phyloP scores from a whole-genome alignment of 208 protist species.

The Lotmaria passim region DNA sequence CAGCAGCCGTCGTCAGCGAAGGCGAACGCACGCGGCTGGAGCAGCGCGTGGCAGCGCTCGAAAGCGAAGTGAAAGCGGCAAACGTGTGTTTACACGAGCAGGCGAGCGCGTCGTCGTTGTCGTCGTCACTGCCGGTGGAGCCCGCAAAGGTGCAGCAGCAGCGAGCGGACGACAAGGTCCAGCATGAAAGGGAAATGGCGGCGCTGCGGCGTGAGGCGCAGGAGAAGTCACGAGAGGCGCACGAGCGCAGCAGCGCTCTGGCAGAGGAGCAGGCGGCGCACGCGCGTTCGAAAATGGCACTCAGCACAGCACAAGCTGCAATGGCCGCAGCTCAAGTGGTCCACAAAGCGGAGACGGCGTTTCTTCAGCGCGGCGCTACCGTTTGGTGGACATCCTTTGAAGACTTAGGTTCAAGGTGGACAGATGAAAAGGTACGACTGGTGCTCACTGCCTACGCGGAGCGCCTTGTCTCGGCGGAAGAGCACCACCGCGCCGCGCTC shows the following conservation, averaged over 20 bases:
- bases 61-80: neutral
- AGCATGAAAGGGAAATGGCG: neutral
- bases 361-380: neutral
- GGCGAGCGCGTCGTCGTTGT: too few relatives aligned
- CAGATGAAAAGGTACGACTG: neutral
- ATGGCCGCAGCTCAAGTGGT: neutral
- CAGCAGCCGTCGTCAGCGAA: neutral
- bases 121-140: constrained; percentile 3
- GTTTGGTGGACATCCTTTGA: constrained; percentile 3
- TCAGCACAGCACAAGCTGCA: neutral
- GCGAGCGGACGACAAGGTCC: neutral
- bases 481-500: neutral
- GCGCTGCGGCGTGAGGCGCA: neutral
- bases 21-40: neutral
- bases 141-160: neutral
- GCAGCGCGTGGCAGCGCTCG: constrained; percentile 4
- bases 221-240: neutral
- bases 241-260: neutral
- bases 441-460: neutral
- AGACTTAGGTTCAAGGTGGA: neutral
- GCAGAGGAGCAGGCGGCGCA: neutral
- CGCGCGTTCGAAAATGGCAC: neutral
- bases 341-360: neutral
- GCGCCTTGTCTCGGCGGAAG: neutral
- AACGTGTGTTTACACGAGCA: neutral